Evolutionary conservation across 192 early-diverging fungal genomes (phyloP).

Genomic region (Umbelopsis isabellina): DNA sequence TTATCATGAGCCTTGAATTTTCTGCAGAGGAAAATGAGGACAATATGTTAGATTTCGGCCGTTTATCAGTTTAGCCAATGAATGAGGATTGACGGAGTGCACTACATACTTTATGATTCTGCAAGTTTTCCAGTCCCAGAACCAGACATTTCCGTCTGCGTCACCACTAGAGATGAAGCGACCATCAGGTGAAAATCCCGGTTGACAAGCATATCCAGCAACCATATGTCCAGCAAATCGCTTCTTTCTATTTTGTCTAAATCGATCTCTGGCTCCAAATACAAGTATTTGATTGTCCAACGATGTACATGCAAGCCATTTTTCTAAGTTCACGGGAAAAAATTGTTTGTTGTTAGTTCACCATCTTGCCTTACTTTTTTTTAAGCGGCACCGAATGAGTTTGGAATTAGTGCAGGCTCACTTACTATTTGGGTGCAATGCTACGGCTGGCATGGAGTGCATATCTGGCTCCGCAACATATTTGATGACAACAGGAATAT

Average conservation of each 20-base stretch:
- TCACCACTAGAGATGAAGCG: constrained; percentile 88
- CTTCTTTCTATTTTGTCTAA: constrained; percentile 90
- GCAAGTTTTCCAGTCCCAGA: constrained; percentile 98
- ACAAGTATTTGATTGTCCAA: constrained; percentile 96
- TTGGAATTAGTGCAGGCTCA: constrained; percentile 15
- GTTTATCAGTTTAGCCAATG: not conserved
- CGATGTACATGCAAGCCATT: constrained; percentile 93
- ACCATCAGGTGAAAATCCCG: constrained; percentile 90
- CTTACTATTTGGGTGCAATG: constrained; percentile 85
- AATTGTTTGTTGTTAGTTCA: not conserved
- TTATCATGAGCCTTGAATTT: constrained; percentile 92
- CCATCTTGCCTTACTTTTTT: not conserved
- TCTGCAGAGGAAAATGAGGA: constrained; percentile 20
- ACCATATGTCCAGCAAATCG: constrained; percentile 90
- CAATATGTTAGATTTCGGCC: constrained; percentile 8
- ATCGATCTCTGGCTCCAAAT: constrained; percentile 83
- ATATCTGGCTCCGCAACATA: constrained; percentile 95
- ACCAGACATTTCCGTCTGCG: constrained; percentile 88
- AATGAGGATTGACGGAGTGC: not conserved
- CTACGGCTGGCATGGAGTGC: constrained; percentile 95
- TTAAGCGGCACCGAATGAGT: not conserved
- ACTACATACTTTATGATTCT: constrained; percentile 67
- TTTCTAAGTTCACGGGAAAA: constrained; percentile 53
- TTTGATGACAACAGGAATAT: constrained; percentile 98
- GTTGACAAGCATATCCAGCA: constrained; percentile 97